Conservation (phyloP, 345 rosid genomes). For the Populus ilicifolia region DNA sequence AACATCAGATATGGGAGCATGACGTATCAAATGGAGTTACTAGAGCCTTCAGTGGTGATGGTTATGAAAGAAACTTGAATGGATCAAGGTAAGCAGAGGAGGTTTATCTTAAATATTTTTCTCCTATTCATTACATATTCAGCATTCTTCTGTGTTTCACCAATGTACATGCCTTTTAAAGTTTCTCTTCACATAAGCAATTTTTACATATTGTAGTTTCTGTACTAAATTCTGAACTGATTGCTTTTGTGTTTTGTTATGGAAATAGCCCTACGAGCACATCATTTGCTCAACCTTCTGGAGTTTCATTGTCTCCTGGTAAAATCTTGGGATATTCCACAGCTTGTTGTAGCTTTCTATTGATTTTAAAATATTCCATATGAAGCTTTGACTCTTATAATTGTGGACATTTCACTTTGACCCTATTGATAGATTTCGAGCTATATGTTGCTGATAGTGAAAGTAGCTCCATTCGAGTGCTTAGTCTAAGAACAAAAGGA, state of each 20-base stretch:
- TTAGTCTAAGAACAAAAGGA: slow-evolving; percentile 82
- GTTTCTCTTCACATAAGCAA: neutral
- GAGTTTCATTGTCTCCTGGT: slow-evolving; percentile 75
- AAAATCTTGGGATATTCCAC: slow-evolving; percentile 19
- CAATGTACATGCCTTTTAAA: neutral
- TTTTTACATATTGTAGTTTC: neutral
- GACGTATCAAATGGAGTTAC: slow-evolving; percentile 56
- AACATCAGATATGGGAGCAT: slow-evolving; percentile 95
- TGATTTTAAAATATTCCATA: neutral
- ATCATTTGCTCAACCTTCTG: slow-evolving; percentile 93
- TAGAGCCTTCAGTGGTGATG: slow-evolving; percentile 84
- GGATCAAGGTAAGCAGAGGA: slow-evolving; percentile 61
- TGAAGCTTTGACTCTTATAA: neutral
- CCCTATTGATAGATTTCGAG: slow-evolving; percentile 51
- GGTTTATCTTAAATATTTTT: neutral
- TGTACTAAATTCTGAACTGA: neutral
- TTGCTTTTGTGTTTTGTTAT: slow-evolving; percentile 12
- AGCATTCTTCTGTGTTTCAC: neutral
- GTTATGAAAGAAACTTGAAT: slow-evolving; percentile 85
- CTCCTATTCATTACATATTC: neutral
- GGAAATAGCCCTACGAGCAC: slow-evolving; percentile 66
- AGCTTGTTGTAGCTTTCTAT: neutral
- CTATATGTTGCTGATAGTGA: slow-evolving; percentile 88
- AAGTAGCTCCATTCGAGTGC: slow-evolving; percentile 88
- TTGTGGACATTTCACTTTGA: neutral